Evolutionary conservation across 140 eudicot genomes (phyloP), one percentile per base, ranked within the genome.

Genomic region (Anethum foeniculum): DNA sequence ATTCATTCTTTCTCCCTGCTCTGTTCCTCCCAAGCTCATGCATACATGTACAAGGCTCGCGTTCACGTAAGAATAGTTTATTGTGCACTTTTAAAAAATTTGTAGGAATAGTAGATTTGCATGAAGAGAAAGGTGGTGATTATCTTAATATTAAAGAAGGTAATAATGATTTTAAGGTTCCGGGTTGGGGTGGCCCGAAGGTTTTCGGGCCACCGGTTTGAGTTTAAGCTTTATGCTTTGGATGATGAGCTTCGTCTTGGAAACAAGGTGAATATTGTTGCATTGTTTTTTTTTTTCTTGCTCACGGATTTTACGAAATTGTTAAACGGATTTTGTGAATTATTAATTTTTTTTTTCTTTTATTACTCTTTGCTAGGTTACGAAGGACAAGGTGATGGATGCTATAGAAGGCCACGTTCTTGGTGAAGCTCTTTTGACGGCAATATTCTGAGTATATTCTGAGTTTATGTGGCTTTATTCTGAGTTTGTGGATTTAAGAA

Each of bases 151-250:
- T 94, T 28, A 86, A 89, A 49, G 98, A 94, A 84, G 98, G 98
- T 48, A 18, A 56, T 62, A 91, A 92, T 39, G 97, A 94, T 78
- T 46, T 80, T 64, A 94, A 94, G 90, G 86, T 86, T 6, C 93
- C 90, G 0, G 98, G 98, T 3, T 94, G 98, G 98, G 86, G 90
- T 2, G 79, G 71, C 23, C 93, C 96, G 0, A 85, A 65, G 77
- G 11, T 91, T 78, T 0, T 74, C 85, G 5, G 97, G 97, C 32
- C 97, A 93, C 71, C 84, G 97, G 69, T 85, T 91, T 23, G 91
- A 93, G 92, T 93, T 93, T 73, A 88, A 84, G 94, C 86, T 93
- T 32, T 91, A 81, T 79, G 97, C 98, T 23, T 84, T 93, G 86
- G 98, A 91, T 84, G 91, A 86, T 77, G 91, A 90, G 25, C 47